phyloP scores from a whole-genome alignment of 345 rosid species.

The Lumnitzera littorea region DNA sequence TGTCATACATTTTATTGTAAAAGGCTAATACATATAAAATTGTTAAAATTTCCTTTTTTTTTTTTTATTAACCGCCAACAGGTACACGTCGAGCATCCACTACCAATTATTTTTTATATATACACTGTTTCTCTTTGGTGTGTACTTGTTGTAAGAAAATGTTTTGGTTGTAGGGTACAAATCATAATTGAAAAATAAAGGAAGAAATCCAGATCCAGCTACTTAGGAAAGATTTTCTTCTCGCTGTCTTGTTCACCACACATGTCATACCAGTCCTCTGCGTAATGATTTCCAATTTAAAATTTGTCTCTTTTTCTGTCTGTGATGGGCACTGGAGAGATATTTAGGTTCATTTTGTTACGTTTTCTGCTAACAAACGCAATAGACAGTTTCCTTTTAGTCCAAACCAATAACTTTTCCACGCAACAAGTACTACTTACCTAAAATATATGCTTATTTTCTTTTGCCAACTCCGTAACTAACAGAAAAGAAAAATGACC shows the following conservation, averaged over 20 bases:
- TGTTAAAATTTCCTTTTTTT: too few relatives aligned
- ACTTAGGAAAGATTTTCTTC: slow-evolving; percentile 6
- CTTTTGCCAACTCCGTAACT: slow-evolving; percentile 17
- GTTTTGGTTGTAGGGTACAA: neutral
- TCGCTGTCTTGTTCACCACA: neutral
- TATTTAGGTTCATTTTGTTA: slow-evolving; percentile 10
- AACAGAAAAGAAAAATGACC: slow-evolving; percentile 5
- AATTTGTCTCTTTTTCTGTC: neutral
- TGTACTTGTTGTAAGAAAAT: neutral
- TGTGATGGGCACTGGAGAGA: slow-evolving; percentile 4
- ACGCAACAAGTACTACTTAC: slow-evolving; percentile 53
- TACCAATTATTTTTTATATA: too few relatives aligned
- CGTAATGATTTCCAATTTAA: too few relatives aligned
- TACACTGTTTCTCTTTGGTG: too few relatives aligned
- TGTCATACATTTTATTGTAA: too few relatives aligned
- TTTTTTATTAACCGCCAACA: too few relatives aligned
- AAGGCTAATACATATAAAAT: too few relatives aligned
- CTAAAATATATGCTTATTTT: slow-evolving; percentile 28
- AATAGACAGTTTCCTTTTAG: slow-evolving; percentile 27
- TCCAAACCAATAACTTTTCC: slow-evolving; percentile 17
- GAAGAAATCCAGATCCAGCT: slow-evolving; percentile 5
- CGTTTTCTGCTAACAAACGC: slow-evolving; percentile 18
- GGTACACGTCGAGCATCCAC: too few relatives aligned
- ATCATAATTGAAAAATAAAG: neutral
- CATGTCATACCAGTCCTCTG: slow-evolving; percentile 2